phyloP scores from a whole-genome alignment of 1,284 basidiomycete genomes.

The Leccinum discolor region DNA sequence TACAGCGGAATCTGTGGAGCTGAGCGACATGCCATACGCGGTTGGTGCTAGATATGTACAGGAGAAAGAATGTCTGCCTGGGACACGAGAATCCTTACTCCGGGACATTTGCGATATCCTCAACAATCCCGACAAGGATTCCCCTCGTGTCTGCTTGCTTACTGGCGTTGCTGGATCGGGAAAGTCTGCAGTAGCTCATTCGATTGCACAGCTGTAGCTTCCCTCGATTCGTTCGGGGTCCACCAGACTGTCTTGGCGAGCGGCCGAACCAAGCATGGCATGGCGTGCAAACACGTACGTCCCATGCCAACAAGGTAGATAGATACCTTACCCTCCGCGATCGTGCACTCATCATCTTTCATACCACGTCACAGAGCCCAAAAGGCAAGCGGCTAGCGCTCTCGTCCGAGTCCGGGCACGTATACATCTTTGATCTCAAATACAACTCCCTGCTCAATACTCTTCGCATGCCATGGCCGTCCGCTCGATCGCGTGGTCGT shows the following conservation, averaged over 20 bases:
- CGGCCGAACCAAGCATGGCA: slow-evolving; percentile 80
- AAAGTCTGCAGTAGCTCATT: no score
- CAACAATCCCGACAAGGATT: no score
- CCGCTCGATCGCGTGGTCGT: slow-evolving; percentile 81
- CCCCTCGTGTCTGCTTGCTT: no score
- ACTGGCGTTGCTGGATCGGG: no score
- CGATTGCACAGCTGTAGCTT: slow-evolving; percentile 30
- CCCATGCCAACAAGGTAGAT: slow-evolving; percentile 4
- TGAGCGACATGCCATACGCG: no score
- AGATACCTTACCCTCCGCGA: neutral
- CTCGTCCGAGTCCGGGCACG: slow-evolving; percentile 79
- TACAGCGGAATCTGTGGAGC: no score
- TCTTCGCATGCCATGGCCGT: slow-evolving; percentile 87
- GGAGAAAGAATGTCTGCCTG: no score
- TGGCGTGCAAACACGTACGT: slow-evolving; percentile 78
- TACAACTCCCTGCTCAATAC: slow-evolving; percentile 62
- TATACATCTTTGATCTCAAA: slow-evolving; percentile 79
- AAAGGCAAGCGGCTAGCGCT: slow-evolving; percentile 80
- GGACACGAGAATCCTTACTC: no score
- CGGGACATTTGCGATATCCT: no score
- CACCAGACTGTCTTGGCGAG: slow-evolving; percentile 57
- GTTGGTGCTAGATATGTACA: no score
- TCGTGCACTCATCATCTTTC: slow-evolving; percentile 12
- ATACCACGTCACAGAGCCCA: slow-evolving; percentile 60
- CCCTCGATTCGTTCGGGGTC: slow-evolving; percentile 62